phyloP scores from a whole-genome alignment of 176 grass and related monocot genomes.

The Ensete ventricosum region DNA sequence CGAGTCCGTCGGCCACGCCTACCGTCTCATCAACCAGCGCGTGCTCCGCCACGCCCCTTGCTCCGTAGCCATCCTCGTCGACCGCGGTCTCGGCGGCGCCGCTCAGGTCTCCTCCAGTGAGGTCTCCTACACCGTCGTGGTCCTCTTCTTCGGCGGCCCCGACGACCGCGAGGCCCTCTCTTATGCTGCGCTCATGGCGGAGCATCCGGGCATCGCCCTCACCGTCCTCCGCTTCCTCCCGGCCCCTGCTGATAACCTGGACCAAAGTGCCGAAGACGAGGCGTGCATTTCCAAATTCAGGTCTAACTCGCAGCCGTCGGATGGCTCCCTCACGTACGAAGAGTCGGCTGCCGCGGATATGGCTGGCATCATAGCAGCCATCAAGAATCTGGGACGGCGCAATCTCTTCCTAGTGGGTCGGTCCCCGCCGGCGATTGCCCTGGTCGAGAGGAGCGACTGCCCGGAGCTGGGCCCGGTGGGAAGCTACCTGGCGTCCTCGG shows the following conservation, averaged over 20 bases:
- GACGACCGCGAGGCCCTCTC: slow-evolving; percentile 78
- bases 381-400: slow-evolving; percentile 19
- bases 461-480: slow-evolving; percentile 43
- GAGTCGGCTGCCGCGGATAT: slow-evolving; percentile 5
- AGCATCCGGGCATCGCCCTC: slow-evolving; percentile 47
- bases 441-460: slow-evolving; percentile 28
- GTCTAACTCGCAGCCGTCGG: not conserved
- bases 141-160: slow-evolving; percentile 63
- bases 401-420: slow-evolving; percentile 45
- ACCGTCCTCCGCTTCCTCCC: slow-evolving; percentile 35
- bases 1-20: slow-evolving; percentile 36
- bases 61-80: slow-evolving; percentile 60
- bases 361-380: slow-evolving; percentile 23
- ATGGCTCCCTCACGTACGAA: slow-evolving; percentile 29
- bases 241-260: not conserved
- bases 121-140: slow-evolving; percentile 32
- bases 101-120: slow-evolving; percentile 49
- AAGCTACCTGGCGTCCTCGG: slow-evolving; percentile 45
- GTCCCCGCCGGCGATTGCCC: slow-evolving; percentile 24
- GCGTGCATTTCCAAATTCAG: slow-evolving; percentile 28
- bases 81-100: slow-evolving; percentile 66
- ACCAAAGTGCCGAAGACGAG: slow-evolving; percentile 21
- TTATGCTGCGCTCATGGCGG: slow-evolving; percentile 49
- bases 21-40: slow-evolving; percentile 56
- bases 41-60: slow-evolving; percentile 60